Conservation (phyloP, 164 flowering plant species). For the Malania oleifera region DNA sequence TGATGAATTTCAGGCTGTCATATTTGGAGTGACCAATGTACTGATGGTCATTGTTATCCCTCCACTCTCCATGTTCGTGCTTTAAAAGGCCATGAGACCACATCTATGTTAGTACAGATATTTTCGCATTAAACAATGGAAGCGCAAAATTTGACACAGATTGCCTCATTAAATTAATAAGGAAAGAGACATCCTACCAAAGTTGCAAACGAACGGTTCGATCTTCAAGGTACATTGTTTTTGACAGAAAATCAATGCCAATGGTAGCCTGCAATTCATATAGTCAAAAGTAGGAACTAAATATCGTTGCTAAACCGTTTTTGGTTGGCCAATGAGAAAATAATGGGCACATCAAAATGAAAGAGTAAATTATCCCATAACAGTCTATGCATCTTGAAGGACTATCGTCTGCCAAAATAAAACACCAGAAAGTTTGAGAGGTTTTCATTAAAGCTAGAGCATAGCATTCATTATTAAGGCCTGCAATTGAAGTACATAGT, state of each 20-base stretch:
- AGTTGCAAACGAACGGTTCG: conserved; percentile 43
- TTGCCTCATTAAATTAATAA: not conserved
- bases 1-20: too few relatives aligned
- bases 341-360: too few relatives aligned
- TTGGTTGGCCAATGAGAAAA: not conserved
- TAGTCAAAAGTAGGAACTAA: not conserved
- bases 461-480: too few relatives aligned
- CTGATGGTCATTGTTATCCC: not conserved
- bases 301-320: not conserved
- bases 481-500: too few relatives aligned
- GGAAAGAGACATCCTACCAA: conserved; percentile 23
- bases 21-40: not conserved
- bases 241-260: conserved; percentile 43
- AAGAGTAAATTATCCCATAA: too few relatives aligned
- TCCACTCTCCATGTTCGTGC: not conserved
- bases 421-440: too few relatives aligned
- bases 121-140: not conserved
- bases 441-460: too few relatives aligned
- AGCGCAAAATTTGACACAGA: too few relatives aligned
- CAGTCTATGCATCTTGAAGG: too few relatives aligned
- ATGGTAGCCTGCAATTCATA: conserved; percentile 34
- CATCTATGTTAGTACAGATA: not conserved
- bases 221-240: conserved; percentile 48
- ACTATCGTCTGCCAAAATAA: too few relatives aligned
- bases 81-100: too few relatives aligned